A percentile compares a stretch with the other conserved stretches of the same genome.
phyloP scores from a whole-genome alignment of 768 basidiomycete genomes.

The Dictyophora rubrovolvata region DNA sequence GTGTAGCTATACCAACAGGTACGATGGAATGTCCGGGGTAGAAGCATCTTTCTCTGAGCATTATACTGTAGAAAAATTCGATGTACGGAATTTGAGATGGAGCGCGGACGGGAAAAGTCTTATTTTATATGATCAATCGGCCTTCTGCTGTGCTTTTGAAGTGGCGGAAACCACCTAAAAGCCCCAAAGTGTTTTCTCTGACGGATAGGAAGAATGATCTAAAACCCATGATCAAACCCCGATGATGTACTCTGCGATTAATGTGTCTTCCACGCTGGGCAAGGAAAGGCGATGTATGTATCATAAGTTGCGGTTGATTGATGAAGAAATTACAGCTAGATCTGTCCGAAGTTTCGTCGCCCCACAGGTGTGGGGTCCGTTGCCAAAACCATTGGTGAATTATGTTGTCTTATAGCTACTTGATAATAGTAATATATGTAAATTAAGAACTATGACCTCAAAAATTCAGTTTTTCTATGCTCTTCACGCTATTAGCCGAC shows the following conservation, averaged over 20 bases:
- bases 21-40: conserved; percentile 24
- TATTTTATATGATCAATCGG: conserved; percentile 61
- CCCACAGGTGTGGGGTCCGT: neutral
- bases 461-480: neutral
- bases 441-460: too few species aligned
- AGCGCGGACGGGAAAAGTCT: conserved; percentile 81
- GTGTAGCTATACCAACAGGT: conserved; percentile 83
- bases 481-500: too few species aligned
- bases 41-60: neutral
- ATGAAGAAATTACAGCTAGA: too few species aligned
- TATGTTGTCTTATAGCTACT: neutral
- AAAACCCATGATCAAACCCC: too few species aligned
- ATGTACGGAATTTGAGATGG: conserved; percentile 62
- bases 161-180: conserved; percentile 35
- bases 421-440: neutral
- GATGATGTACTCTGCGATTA: too few species aligned
- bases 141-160: conserved; percentile 82
- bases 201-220: too few species aligned
- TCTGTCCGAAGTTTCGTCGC: too few species aligned
- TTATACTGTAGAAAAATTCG: conserved; percentile 49
- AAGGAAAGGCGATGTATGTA: too few species aligned
- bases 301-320: too few species aligned
- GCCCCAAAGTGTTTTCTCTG: too few species aligned
- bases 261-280: too few species aligned
- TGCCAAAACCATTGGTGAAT: too few species aligned